phyloP scores from a whole-genome alignment of 2,329 filamentous ascomycete species.

The Epichloe gansuensis region DNA sequence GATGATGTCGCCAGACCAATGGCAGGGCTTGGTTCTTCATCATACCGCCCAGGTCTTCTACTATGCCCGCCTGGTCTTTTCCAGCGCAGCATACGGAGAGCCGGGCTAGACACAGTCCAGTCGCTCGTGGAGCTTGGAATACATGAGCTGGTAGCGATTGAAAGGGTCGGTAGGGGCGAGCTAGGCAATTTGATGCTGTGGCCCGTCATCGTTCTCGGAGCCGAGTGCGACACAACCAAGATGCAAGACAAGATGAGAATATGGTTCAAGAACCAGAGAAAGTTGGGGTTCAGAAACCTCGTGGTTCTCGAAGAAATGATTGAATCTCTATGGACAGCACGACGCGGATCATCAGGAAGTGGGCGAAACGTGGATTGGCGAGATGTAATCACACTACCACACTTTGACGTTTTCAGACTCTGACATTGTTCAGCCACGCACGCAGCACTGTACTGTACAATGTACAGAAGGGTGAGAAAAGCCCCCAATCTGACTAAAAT shows the following conservation, averaged over 20 bases:
- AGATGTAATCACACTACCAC: conserved; percentile 19
- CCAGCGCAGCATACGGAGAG: conserved; percentile 18
- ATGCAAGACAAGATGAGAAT: conserved; percentile 18
- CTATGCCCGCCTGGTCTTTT: conserved; percentile 24
- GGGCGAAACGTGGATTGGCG: conserved; percentile 18
- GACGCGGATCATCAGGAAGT: conserved; percentile 2
- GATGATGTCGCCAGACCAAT: conserved; percentile 7
- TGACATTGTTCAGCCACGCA: not conserved
- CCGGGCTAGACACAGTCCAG: conserved; percentile 15
- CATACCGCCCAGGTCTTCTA: conserved; percentile 20
- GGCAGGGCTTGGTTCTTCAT: conserved; percentile 14
- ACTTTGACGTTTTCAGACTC: conserved; percentile 19
- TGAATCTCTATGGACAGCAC: conserved; percentile 18
- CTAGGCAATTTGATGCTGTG: conserved; percentile 24
- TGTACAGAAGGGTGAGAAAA: too few species aligned
- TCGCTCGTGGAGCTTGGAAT: conserved; percentile 20
- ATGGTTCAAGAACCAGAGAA: conserved; percentile 20
- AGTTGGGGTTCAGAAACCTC: conserved; percentile 22
- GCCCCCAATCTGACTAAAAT: not conserved
- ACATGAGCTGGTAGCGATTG: conserved; percentile 19
- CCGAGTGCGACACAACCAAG: conserved; percentile 17
- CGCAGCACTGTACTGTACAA: too few species aligned
- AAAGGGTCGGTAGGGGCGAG: conserved; percentile 15
- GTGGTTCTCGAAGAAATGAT: conserved; percentile 20
- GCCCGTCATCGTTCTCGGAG: conserved; percentile 23